A percentile compares a stretch with the other conserved stretches of the same genome.
phyloP scores from a whole-genome alignment of 768 basidiomycete species.

The Rubroboletus satanas region DNA sequence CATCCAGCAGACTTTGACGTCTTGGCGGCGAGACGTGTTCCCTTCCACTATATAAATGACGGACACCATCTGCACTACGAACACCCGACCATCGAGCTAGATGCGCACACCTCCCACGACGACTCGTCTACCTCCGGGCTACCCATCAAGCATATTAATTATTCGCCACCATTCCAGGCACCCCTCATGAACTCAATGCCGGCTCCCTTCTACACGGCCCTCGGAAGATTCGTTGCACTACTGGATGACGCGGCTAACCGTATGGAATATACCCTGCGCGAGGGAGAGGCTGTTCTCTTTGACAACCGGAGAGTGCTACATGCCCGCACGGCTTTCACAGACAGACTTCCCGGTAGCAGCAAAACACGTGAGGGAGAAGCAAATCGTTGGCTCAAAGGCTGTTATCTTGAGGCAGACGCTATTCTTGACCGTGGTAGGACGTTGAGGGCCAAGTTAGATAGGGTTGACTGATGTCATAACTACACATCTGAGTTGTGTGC shows the following conservation, averaged over 20 bases:
- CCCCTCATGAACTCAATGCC: slow-evolving; percentile 56
- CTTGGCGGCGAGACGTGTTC: slow-evolving; percentile 63
- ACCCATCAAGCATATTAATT: slow-evolving; percentile 70
- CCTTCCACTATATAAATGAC: slow-evolving; percentile 90
- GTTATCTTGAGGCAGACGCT: slow-evolving; percentile 67
- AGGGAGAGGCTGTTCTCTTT: slow-evolving; percentile 87
- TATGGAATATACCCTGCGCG: slow-evolving; percentile 63
- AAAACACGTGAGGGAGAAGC: slow-evolving; percentile 44
- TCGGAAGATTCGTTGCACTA: slow-evolving; percentile 55
- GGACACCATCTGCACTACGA: slow-evolving; percentile 72
- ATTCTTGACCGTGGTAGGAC: slow-evolving; percentile 59
- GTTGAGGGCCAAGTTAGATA: slow-evolving; percentile 33
- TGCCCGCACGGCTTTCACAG: slow-evolving; percentile 74
- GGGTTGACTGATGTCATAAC: background rate
- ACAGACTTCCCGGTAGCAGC: slow-evolving; percentile 27
- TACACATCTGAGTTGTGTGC: background rate
- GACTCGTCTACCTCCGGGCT: slow-evolving; percentile 6
- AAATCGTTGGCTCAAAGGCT: slow-evolving; percentile 89
- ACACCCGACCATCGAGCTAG: slow-evolving; percentile 76
- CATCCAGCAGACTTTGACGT: slow-evolving; percentile 52
- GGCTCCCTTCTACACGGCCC: slow-evolving; percentile 54
- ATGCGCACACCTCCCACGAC: slow-evolving; percentile 17
- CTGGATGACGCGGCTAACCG: slow-evolving; percentile 50
- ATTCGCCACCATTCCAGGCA: slow-evolving; percentile 93
- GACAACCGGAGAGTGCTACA: slow-evolving; percentile 91